Evolutionary conservation across 2,329 filamentous ascomycete species (phyloP), one percentile per base, ranked within the genome.

Genomic region (Ophiostoma fasciatum): DNA sequence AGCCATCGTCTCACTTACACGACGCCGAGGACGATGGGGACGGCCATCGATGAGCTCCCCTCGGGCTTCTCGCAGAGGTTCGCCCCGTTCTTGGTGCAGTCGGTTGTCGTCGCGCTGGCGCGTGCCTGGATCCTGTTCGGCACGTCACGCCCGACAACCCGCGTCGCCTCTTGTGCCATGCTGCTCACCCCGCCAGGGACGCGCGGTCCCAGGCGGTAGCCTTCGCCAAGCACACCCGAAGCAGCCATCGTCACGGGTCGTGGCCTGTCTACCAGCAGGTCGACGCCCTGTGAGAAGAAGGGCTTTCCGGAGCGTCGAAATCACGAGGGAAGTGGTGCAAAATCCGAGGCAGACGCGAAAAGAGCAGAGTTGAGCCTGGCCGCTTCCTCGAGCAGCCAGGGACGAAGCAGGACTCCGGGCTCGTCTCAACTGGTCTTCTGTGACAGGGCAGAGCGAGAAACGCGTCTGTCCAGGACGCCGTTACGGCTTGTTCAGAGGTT

Each of bases 1-100:
- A 28, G 17, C n/a, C 15, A 7, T 27, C n/a, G 10, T 21, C 5
- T 17, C 14, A 36, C 31, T 26, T 73, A 85, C 78, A 71, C 66
- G 42, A 82, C 66, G 50, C 76, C 77, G 4, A 87, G 58, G 28
- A 71, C 66, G 44, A 90, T 78, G 7, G 78, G 70, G 29, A 85
- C 46, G 4, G 70, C 75, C 34, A 70, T 68, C n/a, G 66, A 62
- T 28, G 58, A 63, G 28, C 59, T 56, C 39, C 63, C 65, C 23
- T 64, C 59, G 1, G 74, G 66, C 51, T 76, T 80, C 47, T 79
- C 70, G 50, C 75, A 79, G 4, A 61, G 57, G 39, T 64, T 59
- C 18, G 17, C 19, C 7, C 55, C 49, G 43, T 55, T 45, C 33
- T 47, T 36, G 39, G 38, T 17, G 35, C 42, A 40, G 6, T 45